These are phyloP conservation scores for Beauveria medogensis DNA, from an alignment of 2,329 filamentous ascomycete genomes.

Conservation along the genomic window DNA sequence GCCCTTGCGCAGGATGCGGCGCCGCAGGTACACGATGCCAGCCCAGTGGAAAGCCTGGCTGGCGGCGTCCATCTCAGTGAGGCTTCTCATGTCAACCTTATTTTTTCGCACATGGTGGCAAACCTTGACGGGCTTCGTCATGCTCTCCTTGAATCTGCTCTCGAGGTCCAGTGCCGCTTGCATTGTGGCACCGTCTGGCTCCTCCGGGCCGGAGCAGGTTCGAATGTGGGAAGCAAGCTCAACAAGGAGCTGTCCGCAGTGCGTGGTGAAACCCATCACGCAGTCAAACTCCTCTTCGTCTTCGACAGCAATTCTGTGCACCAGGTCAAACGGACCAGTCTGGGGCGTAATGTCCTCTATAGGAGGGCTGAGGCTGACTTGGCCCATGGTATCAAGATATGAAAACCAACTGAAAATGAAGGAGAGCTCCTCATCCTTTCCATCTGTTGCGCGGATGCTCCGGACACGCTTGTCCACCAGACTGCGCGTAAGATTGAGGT, in stretches of 20 bases:
- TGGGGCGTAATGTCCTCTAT: neutral
- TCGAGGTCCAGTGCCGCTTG: constrained; percentile 51
- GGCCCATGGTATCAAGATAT: constrained; percentile 73
- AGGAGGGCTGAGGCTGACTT: constrained; percentile 50
- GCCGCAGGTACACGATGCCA: constrained; percentile 65
- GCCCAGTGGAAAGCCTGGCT: constrained; percentile 77
- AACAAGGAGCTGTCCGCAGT: constrained; percentile 71
- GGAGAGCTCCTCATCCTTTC: constrained; percentile 53
- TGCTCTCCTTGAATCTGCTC: constrained; percentile 51
- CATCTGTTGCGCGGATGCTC: constrained; percentile 28
- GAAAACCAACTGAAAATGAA: constrained; percentile 79
- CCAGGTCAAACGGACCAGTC: neutral
- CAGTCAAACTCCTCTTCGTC: constrained; percentile 64
- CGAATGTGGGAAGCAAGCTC: constrained; percentile 1
- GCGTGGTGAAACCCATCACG: constrained; percentile 51
- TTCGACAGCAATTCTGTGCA: neutral
- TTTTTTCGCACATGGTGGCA: constrained; percentile 40
- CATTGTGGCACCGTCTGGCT: constrained; percentile 13
- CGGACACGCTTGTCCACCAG: constrained; percentile 58
- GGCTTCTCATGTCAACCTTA: constrained; percentile 46
- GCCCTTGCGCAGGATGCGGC: constrained; percentile 59
- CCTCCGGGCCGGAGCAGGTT: neutral
- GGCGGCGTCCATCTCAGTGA: constrained; percentile 58
- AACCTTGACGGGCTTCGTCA: constrained; percentile 32
- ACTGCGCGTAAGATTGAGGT: constrained; percentile 66